Evolutionary conservation across 2,329 filamentous ascomycete species (phyloP).

Genomic region (Arthrocladium fulminans): DNA sequence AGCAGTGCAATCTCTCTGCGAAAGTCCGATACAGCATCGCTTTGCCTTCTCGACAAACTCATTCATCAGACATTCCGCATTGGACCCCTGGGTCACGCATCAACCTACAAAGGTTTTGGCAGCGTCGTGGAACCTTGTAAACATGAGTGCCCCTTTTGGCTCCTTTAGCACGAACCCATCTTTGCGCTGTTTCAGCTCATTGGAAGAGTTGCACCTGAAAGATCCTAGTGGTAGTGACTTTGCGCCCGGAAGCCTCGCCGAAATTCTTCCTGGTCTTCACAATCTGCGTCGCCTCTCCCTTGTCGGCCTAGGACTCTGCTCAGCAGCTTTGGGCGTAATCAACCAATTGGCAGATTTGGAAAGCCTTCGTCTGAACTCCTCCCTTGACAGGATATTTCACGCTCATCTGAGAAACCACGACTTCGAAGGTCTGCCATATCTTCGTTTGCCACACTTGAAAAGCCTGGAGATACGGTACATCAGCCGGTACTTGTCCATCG

Average conservation of each 20-base stretch:
- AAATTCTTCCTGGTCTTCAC: neutral
- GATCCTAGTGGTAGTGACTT: neutral
- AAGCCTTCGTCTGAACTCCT: slow-evolving; percentile 5
- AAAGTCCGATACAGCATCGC: neutral
- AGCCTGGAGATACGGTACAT: slow-evolving; percentile 21
- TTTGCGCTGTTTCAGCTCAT: neutral
- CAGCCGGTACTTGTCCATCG: slow-evolving; percentile 19
- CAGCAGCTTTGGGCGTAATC: neutral
- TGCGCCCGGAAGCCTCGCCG: neutral
- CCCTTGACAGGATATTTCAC: slow-evolving; percentile 6
- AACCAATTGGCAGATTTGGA: slow-evolving; percentile 1
- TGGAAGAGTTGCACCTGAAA: slow-evolving; percentile 6
- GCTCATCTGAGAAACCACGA: slow-evolving; percentile 6
- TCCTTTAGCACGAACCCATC: neutral
- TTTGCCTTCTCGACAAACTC: neutral
- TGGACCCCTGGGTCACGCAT: neutral
- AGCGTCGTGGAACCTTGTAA: neutral
- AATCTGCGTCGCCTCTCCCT: slow-evolving; percentile 4
- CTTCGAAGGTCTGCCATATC: slow-evolving; percentile 8
- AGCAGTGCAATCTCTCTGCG: neutral
- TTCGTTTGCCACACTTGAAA: slow-evolving; percentile 11
- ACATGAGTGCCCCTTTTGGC: neutral
- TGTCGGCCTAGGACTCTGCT: neutral
- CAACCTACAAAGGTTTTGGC: neutral
- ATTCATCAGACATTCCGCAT: neutral